Conservation (phyloP, 148 eudicot species). For the Mesembryanthemum crystallinum region DNA sequence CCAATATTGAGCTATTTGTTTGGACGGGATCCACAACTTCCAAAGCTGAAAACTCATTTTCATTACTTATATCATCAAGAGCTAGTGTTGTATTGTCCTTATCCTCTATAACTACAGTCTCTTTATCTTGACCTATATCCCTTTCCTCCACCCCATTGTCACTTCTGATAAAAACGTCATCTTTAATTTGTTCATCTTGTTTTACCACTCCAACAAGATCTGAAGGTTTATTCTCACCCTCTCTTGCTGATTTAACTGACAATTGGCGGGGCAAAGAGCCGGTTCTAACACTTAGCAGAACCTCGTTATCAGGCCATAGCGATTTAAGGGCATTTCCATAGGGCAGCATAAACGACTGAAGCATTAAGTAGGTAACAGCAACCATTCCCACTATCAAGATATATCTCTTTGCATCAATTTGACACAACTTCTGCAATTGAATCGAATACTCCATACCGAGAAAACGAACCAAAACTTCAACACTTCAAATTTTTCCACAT, state of each 20-base stretch:
- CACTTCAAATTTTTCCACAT: constrained; percentile 2
- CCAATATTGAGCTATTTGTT: constrained; percentile 8
- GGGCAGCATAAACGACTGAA: constrained; percentile 68
- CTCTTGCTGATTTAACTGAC: constrained; percentile 17
- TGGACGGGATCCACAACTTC: constrained; percentile 8
- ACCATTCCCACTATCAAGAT: constrained; percentile 51
- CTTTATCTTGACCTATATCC: constrained; percentile 20
- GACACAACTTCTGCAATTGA: constrained; percentile 45
- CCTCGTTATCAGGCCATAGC: constrained; percentile 41
- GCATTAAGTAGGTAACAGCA: constrained; percentile 58
- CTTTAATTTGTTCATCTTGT: background rate
- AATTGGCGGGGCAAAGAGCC: constrained; percentile 16
- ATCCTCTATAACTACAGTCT: constrained; percentile 7
- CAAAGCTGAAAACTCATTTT: constrained; percentile 15
- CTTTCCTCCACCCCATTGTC: constrained; percentile 12
- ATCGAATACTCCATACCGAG: constrained; percentile 42
- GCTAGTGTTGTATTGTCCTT: background rate
- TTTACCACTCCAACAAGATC: constrained; percentile 18
- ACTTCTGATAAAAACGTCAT: constrained; percentile 15
- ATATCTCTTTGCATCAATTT: constrained; percentile 50
- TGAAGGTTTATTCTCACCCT: constrained; percentile 17
- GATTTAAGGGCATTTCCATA: constrained; percentile 55
- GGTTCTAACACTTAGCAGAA: constrained; percentile 11
- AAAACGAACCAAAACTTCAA: background rate
- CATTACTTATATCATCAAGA: constrained; percentile 25